Evolutionary conservation across 2,329 filamentous ascomycete species (phyloP), one percentile per base, ranked within the genome.

Genomic region (Botrytis byssoidea): DNA sequence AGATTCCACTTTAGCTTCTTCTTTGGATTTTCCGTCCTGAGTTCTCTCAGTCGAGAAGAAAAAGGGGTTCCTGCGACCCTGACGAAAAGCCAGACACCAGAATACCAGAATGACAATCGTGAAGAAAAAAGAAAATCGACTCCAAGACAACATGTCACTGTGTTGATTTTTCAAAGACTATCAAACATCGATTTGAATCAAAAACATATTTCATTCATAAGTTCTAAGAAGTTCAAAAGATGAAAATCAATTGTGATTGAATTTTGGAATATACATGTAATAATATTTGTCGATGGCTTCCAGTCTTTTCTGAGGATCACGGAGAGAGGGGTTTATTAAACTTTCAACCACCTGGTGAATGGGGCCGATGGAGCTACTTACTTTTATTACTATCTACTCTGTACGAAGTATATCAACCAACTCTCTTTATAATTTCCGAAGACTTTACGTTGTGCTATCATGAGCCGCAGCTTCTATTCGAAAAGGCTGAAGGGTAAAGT

Each of bases 391-490:
- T 6, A n/a, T 57, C 25, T 18, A 18, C 51, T 29, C 51, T 57
- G 51, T 57, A 65, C 44, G 40, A 40, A 51, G n/a, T 40, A 61
- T 65, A 64, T 71, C 57, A 48, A 71, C 69, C 42, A 51, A 51
- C 57, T 40, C 40, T 29, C n/a, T 8, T 16, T 42, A 51, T 18
- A 64, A 63, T 40, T 64, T 64, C n/a, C 18, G 9, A 22, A 51
- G 32, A 64, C 3, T 64, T 37, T 64, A 64, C 42, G 12, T 20
- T 32, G 51, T 64, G 55, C 57, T 8, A 46, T 29, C n/a, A 57
- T 48, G 55, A 64, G 68, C 57, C 68, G 42, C 68, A 63, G 32
- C 42, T 63, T 46, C 59, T 70, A 29, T 42, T 71, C 35, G 10
- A 64, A 46, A 46, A 71, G 35, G 29, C 42, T 46, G 69, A 70